Evolutionary conservation across 2,329 filamentous ascomycete genomes (phyloP).

Genomic region (Botrytis deweyae): DNA sequence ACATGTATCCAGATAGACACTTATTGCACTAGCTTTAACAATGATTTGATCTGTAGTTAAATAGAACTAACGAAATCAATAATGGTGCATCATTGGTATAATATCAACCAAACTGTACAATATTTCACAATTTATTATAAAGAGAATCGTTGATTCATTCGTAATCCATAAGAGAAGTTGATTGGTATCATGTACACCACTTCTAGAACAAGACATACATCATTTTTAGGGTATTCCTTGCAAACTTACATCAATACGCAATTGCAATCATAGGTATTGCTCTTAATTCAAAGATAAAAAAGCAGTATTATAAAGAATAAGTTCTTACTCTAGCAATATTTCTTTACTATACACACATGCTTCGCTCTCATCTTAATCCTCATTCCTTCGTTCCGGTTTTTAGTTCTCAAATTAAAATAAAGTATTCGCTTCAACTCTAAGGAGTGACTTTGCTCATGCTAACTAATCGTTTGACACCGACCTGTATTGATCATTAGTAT

Average conservation of each 20-base stretch:
- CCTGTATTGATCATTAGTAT: conserved; percentile 52
- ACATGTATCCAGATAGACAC: neutral
- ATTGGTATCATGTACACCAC: conserved; percentile 1
- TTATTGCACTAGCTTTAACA: neutral
- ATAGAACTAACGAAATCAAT: neutral
- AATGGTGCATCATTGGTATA: neutral
- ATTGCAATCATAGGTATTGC: neutral
- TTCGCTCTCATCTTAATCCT: conserved; percentile 15
- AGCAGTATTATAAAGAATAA: conserved; percentile 1
- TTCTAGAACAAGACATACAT: neutral
- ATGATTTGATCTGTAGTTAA: neutral
- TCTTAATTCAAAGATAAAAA: neutral
- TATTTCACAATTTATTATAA: neutral
- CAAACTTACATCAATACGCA: neutral
- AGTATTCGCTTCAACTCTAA: conserved; percentile 22
- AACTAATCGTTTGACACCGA: conserved; percentile 73
- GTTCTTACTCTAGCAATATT: conserved; percentile 15
- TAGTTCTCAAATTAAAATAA: neutral
- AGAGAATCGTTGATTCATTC: neutral
- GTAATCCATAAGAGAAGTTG: neutral
- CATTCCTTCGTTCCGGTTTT: neutral
- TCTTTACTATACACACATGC: conserved; percentile 21
- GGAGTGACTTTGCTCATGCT: conserved; percentile 78
- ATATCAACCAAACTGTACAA: neutral
- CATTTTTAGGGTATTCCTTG: neutral